These are phyloP conservation scores for Paxillus involutus DNA, from an alignment of 768 basidiomycete genomes.

Conservation along the genomic window DNA sequence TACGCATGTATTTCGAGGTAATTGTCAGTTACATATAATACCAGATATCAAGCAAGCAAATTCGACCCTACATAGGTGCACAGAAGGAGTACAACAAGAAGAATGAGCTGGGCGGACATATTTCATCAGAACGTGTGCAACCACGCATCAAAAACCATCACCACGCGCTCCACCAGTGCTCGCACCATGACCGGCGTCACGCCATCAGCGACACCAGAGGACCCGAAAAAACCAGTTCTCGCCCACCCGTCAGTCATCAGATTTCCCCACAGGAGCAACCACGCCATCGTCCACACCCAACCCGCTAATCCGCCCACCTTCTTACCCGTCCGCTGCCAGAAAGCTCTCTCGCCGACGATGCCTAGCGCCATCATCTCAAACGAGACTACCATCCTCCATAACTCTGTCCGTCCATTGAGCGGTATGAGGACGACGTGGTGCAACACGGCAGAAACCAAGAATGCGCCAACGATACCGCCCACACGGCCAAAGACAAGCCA, in stretches of 20 bases:
- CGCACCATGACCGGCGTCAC: conserved; percentile 7
- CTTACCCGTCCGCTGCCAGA: conserved; percentile 20
- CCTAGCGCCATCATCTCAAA: conserved; percentile 59
- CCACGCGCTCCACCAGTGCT: conserved; percentile 8
- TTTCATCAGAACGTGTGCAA: conserved; percentile 2
- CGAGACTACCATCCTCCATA: conserved; percentile 41
- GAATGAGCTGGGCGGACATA: neutral
- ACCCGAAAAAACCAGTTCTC: conserved; percentile 9
- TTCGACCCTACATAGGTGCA: too few relatives aligned
- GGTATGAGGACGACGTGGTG: conserved; percentile 54
- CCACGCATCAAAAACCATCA: conserved; percentile 12
- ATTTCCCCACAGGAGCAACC: conserved; percentile 24
- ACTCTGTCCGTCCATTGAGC: conserved; percentile 46
- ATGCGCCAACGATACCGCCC: conserved; percentile 54
- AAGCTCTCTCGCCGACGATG: conserved; percentile 43
- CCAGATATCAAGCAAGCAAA: neutral
- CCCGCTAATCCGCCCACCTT: conserved; percentile 31
- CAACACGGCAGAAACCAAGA: conserved; percentile 54
- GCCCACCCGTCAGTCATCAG: conserved; percentile 23
- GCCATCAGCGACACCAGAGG: conserved; percentile 4
- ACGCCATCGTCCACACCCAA: conserved; percentile 35
- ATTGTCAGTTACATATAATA: too few relatives aligned
- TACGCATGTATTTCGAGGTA: too few relatives aligned
- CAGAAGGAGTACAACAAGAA: neutral
- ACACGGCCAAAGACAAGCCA: conserved; percentile 43